Base-by-base conservation (phyloP, 176 grass and related monocot species). In the Oryza meridionalis region DNA sequence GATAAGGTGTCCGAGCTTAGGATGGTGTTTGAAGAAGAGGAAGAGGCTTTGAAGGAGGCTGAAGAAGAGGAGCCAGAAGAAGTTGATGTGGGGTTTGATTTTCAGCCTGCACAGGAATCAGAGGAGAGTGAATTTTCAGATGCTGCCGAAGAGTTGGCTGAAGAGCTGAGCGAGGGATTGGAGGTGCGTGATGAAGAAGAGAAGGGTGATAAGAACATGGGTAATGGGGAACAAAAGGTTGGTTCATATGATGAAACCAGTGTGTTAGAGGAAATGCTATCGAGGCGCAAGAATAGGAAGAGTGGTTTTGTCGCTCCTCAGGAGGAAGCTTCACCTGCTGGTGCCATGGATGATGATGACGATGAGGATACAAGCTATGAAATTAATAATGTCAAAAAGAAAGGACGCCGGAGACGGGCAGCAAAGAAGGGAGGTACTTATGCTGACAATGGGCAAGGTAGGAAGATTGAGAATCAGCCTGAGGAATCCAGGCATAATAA, bases 1-100 rank as follows among this genome's bases (percentile, higher is more conserved):
- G 96, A 98, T 73, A 98, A 98, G 80, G 81, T 99, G 21, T 84
- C 78, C 4, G 91, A 95, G 47, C 83, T 99, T 83, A 88, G 85
- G 83, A 87, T 86, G 43, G 78, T 72, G 0, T 90, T 99, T 78
- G 77, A 94, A 86, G 88, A 94, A 44, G 96, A 98, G 87, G 90
- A 94, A 19, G 66, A 78, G 40, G 59, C 83, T 70, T 88, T 94
- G 14, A 90, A 93, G 72, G 91, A 92, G 77, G 81, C 84, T 45
- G 68, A 83, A 25, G 68, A 83, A 25, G 91, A 84, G 32, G 88
- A 86, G 27, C 79, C 11, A 2, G 85, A 81, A 58, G 71, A 87
- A 71, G 85, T 85, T 73, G 81, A 90, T 75, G 89, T 86, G 14
- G 89, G 87, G 64, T 95, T 95, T 42, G 91, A 95, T 78, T 99